Evolutionary conservation across 257 asterid genomes (phyloP), one percentile per base, ranked within the genome.

Genomic region (Perilla frutescens): DNA sequence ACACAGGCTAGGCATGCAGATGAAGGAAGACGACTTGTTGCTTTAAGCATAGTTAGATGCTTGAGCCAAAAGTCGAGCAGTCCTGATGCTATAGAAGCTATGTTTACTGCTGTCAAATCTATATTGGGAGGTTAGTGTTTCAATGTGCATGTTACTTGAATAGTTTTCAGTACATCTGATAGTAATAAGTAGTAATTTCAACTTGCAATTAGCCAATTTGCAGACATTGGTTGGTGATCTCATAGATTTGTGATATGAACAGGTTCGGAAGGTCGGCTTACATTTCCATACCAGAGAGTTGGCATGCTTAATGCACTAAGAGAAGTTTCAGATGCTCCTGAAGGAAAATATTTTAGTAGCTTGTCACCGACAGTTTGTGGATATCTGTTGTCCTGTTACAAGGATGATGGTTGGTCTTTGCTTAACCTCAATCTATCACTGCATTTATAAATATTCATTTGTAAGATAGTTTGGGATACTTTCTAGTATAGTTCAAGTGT

Each of bases 221-320:
- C 64, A 55, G 54, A 76, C 37, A 7, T 20, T 66, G 69, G 73
- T 72, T 79, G 36, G 55, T 39, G 69, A 61, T 80, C 77, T 84
- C 76, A 84, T 72, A 36, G 59, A 76, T 56, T 65, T 62, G 69
- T 66, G 51, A 49, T 59, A 53, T 77, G 72, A 74, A 72, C 97
- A 95, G 99, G 99, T 83, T 90, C 98, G 32, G 99, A 95, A 88
- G 99, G 99, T 76, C 87, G 98, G 69, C 91, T 95, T 85, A 86
- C 98, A 68, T 92, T 86, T 88, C 97, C 99, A 67, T 95, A 95
- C 83, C 99, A 95, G 89, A 85, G 97, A 79, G 89, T 87, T 81
- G 98, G 98, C 66, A 87, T 90, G 96, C 74, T 87, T 67, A 89
- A 79, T 78, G 92, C 97, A 53, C 77, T 95, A 79, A 88, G 80